phyloP scores from a whole-genome alignment of 805 yeast genomes.

The Komagataella pseudopastoris region DNA sequence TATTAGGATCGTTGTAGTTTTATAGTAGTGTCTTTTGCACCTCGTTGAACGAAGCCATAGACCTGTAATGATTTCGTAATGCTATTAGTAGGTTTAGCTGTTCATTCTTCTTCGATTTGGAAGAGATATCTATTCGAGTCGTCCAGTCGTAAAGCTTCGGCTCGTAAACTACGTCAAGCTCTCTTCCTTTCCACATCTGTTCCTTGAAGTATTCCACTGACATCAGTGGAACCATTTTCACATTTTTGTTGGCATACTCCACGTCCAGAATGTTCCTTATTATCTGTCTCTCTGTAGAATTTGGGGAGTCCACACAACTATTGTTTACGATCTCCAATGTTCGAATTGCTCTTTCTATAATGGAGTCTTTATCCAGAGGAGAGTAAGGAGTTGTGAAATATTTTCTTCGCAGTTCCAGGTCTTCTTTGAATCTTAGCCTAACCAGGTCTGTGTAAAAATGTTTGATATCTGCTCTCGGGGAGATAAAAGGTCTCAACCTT shows the following conservation, averaged over 20 bases:
- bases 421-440: conserved; percentile 10
- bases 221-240: not conserved
- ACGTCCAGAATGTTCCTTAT: not conserved
- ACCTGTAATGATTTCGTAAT: not conserved
- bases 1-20: no score
- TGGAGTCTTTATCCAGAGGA: not conserved
- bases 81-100: not conserved
- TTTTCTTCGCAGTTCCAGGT: conserved; percentile 2
- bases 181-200: not conserved
- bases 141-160: not conserved
- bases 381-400: conserved; percentile 7
- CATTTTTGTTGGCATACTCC: not conserved
- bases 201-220: not conserved
- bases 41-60: not conserved
- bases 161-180: not conserved
- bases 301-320: not conserved
- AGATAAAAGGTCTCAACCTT: conserved; percentile 1
- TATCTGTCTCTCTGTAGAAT: conserved; percentile 1
- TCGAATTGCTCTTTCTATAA: not conserved
- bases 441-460: conserved; percentile 2
- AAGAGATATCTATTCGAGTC: not conserved
- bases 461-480: not conserved
- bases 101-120: not conserved
- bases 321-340: not conserved
- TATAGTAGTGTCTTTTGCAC: not conserved